A percentile compares a stretch with the other conserved stretches of the same genome.
Evolutionary conservation across 2,329 filamentous ascomycete species (phyloP).

Genomic region (Arachnomyces sp.): DNA sequence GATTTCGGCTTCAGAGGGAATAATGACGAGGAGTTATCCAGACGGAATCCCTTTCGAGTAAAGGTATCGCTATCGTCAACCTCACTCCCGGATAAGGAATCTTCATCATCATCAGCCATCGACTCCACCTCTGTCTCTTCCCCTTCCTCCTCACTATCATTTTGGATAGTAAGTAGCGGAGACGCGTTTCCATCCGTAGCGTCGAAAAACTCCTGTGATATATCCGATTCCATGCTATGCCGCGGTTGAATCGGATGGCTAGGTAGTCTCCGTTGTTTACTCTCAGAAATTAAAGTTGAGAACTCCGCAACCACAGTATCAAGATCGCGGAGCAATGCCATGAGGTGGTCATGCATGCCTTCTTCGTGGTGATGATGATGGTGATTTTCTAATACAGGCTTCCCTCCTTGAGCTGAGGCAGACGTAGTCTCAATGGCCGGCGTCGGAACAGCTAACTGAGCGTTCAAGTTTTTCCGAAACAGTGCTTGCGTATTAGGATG

Average conservation of each 20-base stretch:
- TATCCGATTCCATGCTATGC: conserved; percentile 72
- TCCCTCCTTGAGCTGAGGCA: too few species aligned
- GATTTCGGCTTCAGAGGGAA: conserved; percentile 72
- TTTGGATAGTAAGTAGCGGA: conserved; percentile 67
- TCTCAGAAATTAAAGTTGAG: conserved; percentile 65
- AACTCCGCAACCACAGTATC: conserved; percentile 81
- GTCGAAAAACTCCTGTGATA: conserved; percentile 89
- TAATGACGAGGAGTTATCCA: conserved; percentile 41
- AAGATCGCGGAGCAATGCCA: conserved; percentile 74
- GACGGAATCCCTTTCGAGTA: conserved; percentile 23
- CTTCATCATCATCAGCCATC: conserved; percentile 42
- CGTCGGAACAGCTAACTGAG: conserved; percentile 45
- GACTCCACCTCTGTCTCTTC: conserved; percentile 52
- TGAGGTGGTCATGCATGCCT: conserved; percentile 72
- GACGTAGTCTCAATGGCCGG: conserved; percentile 24
- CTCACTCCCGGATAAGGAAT: conserved; percentile 59
- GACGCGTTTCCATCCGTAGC: conserved; percentile 61
- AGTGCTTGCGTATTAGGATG: too few species aligned
- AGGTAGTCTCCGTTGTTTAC: conserved; percentile 64
- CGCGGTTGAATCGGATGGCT: conserved; percentile 49
- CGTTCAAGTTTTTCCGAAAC: too few species aligned
- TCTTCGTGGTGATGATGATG: conserved; percentile 47
- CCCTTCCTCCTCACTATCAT: conserved; percentile 62
- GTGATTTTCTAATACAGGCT: conserved; percentile 15
- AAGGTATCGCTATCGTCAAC: conserved; percentile 42